Evolutionary conservation across 345 rosid genomes (phyloP), one percentile per base, ranked within the genome.

Genomic region (Acer negundo): DNA sequence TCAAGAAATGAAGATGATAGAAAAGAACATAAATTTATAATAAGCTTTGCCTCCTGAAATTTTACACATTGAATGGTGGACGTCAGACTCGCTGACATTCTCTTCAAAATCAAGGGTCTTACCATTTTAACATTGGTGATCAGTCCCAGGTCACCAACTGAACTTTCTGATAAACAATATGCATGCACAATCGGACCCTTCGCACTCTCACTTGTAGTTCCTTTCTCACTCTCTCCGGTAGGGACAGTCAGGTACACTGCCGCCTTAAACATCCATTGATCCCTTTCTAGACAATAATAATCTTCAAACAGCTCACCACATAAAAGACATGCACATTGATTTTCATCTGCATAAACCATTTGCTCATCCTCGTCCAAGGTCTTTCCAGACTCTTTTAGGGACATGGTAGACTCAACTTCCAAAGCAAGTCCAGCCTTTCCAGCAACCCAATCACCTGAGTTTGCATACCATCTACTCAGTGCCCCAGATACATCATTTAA

Each of bases 291-390:
- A 84, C 87, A 75, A 80, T 86, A 96, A 82, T 82, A 86, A 75
- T 96, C 99, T 79, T 96, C 97, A 87, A 96, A 96, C 69, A 94
- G 76, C 80, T 91, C 93, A 46, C 98, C 99, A 79, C 99, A 96
- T 62, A 96, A 70, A 73, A 94, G 72, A 81, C 99, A 96, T 26
- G 89, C 95, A 82, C 86, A 90, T 71, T 91, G 97, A 76, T 84
- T 83, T 82, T 96, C 99, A 83, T 96, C 95, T 12, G 94, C 95
- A 65, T 85, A 87, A 80, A 90, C 92, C 80, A 86, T 84, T 42
- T 80, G 85, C 74, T 83, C 91, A 75, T 79, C 85, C 55, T 78
- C 59, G 26, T 77, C 88, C 12, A 53, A 74, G n/a, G 56, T 76
- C 77, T 72, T 79, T 24, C 79, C 84, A 58, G 82, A 42, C 47